Conservation (phyloP, 352 stramenopile species). For the Phytophthora litchii region DNA sequence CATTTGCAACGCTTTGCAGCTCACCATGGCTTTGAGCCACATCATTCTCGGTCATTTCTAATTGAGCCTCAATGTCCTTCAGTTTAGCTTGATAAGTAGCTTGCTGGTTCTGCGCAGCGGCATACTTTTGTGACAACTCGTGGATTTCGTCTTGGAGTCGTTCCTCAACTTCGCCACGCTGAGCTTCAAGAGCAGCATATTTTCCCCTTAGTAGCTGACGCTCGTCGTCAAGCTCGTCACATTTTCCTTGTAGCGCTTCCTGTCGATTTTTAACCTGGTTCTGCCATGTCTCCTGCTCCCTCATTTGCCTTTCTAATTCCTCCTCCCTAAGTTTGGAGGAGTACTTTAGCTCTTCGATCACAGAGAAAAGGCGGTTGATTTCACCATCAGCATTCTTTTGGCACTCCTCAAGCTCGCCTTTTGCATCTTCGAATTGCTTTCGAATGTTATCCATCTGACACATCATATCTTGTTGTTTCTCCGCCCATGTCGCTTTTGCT, state of each 20-base stretch:
- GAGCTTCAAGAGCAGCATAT: slow-evolving; percentile 37
- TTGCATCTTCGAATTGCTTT: slow-evolving; percentile 48
- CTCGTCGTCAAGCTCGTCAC: slow-evolving; percentile 37
- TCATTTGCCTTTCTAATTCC: slow-evolving; percentile 26
- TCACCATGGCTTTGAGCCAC: slow-evolving; percentile 52
- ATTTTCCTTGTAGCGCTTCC: slow-evolving; percentile 40
- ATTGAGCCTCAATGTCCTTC: slow-evolving; percentile 40
- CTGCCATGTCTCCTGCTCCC: slow-evolving; percentile 34
- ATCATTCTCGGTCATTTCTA: slow-evolving; percentile 65
- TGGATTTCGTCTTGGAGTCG: slow-evolving; percentile 37
- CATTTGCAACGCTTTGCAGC: slow-evolving; percentile 53
- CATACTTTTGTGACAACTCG: slow-evolving; percentile 36
- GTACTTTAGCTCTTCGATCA: slow-evolving; percentile 37
- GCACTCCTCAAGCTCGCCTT: slow-evolving; percentile 56
- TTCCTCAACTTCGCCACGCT: slow-evolving; percentile 31
- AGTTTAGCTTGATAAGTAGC: slow-evolving; percentile 32
- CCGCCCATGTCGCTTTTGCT: slow-evolving; percentile 35
- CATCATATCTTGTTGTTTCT: slow-evolving; percentile 45
- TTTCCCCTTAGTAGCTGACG: slow-evolving; percentile 30
- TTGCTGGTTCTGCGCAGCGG: slow-evolving; percentile 30
- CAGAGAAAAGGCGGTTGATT: slow-evolving; percentile 51
- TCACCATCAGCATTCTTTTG: slow-evolving; percentile 59
- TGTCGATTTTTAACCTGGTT: slow-evolving; percentile 33
- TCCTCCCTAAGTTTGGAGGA: slow-evolving; percentile 32
- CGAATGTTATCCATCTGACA: slow-evolving; percentile 47